A percentile compares a stretch with the other conserved stretches of the same genome.
Evolutionary conservation across 768 basidiomycete species (phyloP).

Genomic region (Boletus eberwhitei): DNA sequence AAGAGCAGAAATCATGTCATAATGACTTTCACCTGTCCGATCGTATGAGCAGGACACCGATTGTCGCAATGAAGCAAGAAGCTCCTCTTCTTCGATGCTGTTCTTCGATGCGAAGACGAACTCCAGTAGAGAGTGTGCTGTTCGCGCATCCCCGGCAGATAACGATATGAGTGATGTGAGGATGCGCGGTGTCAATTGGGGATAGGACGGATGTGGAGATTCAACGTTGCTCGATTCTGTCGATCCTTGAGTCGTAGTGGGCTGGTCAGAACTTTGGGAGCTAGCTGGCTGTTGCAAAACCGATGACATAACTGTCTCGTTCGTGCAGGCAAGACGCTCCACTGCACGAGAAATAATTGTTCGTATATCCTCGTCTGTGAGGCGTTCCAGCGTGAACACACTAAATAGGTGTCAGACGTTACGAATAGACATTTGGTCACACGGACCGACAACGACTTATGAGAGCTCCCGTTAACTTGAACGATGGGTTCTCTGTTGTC

Average conservation of each 20-base stretch:
- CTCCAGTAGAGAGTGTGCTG: slow-evolving; percentile 75
- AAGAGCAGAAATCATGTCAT: slow-evolving; percentile 81
- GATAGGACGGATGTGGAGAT: slow-evolving; percentile 23
- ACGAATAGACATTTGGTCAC: background rate
- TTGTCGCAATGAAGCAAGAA: slow-evolving; percentile 56
- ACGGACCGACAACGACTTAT: slow-evolving; percentile 73
- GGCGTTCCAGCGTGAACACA: slow-evolving; percentile 69
- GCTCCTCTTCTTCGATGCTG: slow-evolving; percentile 40
- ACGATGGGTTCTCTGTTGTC: slow-evolving; percentile 88
- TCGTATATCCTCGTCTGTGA: slow-evolving; percentile 59
- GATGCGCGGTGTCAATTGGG: slow-evolving; percentile 47
- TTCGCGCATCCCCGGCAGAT: slow-evolving; percentile 69
- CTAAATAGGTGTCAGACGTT: slow-evolving; percentile 38
- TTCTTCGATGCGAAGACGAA: slow-evolving; percentile 51
- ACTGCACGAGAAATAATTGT: slow-evolving; percentile 56
- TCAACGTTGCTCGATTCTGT: slow-evolving; percentile 11
- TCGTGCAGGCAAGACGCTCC: slow-evolving; percentile 30
- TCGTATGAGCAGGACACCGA: slow-evolving; percentile 71
- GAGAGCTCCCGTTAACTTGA: slow-evolving; percentile 71
- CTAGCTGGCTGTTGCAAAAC: slow-evolving; percentile 7
- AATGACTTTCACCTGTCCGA: slow-evolving; percentile 69
- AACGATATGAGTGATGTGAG: slow-evolving; percentile 49
- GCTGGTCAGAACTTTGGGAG: slow-evolving; percentile 20
- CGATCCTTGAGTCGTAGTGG: slow-evolving; percentile 16
- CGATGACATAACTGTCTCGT: background rate